A percentile compares a stretch with the other conserved stretches of the same genome.
Conservation (phyloP, 2,329 filamentous ascomycete genomes). For the Hirsutella minnesotensis region DNA sequence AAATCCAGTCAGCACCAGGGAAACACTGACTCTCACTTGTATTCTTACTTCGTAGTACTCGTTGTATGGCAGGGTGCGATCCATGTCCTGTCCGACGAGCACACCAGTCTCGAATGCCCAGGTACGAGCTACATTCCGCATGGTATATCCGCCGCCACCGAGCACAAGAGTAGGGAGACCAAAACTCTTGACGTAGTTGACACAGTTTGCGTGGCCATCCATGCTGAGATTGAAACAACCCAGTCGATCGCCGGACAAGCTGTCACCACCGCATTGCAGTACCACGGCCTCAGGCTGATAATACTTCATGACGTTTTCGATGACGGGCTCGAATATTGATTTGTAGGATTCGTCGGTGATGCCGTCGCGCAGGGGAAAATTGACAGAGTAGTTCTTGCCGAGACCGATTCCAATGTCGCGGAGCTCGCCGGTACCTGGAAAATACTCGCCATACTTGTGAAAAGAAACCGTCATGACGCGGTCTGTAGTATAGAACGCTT, state of each 20-base stretch:
- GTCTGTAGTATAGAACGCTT: conserved; percentile 87
- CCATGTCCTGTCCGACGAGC: conserved; percentile 73
- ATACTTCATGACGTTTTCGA: conserved; percentile 73
- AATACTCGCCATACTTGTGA: conserved; percentile 96
- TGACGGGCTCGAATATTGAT: conserved; percentile 83
- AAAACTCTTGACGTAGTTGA: conserved; percentile 81
- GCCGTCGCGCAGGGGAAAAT: conserved; percentile 83
- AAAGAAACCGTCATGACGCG: conserved; percentile 89
- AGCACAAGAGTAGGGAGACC: conserved; percentile 80
- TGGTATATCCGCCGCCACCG: conserved; percentile 92
- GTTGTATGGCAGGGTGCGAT: conserved; percentile 78
- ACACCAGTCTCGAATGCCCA: conserved; percentile 96
- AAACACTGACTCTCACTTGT: not conserved
- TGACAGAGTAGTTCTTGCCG: conserved; percentile 82
- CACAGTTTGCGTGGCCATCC: conserved; percentile 87
- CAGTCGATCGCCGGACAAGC: conserved; percentile 82
- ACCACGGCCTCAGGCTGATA: conserved; percentile 89
- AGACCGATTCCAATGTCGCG: conserved; percentile 77
- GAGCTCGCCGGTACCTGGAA: conserved; percentile 81
- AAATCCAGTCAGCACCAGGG: conserved; percentile 13
- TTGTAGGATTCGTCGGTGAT: conserved; percentile 86
- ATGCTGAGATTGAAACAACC: conserved; percentile 98
- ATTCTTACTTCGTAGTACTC: conserved; percentile 69
- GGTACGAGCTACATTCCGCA: conserved; percentile 89
- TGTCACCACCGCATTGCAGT: conserved; percentile 91